Base-by-base conservation (phyloP, 2,329 filamentous ascomycete genomes). In the Neocucurbitaria cava region DNA sequence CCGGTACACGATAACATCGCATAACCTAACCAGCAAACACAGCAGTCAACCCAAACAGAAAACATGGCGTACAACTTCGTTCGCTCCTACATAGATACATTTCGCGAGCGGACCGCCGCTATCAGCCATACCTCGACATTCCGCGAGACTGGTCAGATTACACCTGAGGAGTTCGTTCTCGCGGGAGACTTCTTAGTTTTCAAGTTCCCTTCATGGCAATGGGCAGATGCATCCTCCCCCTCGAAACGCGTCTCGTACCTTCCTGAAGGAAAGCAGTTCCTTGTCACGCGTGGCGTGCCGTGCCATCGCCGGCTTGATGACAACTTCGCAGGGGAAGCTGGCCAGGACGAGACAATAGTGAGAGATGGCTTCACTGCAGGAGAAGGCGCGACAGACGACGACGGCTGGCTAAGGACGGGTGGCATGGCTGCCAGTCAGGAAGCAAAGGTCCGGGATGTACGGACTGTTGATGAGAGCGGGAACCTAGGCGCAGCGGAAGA, bases 191-290 rank as follows among this genome's bases (percentile, higher is more conserved):
- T 98, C 76, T 87, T 99, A 33, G 93, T 96, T 71, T 96, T 96
- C 87, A 98, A 97, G 82, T 99, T 99, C 79, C 95, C 94, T 8
- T 96, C 94, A 54, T 99, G 95, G 95, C 90, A 91, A 45, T 99
- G 95, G 95, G 88, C 90, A 62, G 91, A 95, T 69, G 93, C 94
- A 64, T 90, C 94, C 50, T 87, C 88, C n/a, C 85, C 88, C 1
- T 84, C 86, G 58, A 91, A 92, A 75, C 89, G 92, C 60, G 90
- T 91, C 50, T 81, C 82, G 62, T 91, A 96, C 73, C 86, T 99
- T 3, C 95, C 95, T 0, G 79, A 87, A 0, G 91, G 90, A 46
- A 99, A 98, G 80, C 95, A 99, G 83, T 99, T 92, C 72, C 85
- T 99, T 33, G 90, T 98, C 38, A 97, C 95, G 10, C 89, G 94